Conservation (phyloP, 2,329 filamentous ascomycete genomes). For the Microdochium nivale region DNA sequence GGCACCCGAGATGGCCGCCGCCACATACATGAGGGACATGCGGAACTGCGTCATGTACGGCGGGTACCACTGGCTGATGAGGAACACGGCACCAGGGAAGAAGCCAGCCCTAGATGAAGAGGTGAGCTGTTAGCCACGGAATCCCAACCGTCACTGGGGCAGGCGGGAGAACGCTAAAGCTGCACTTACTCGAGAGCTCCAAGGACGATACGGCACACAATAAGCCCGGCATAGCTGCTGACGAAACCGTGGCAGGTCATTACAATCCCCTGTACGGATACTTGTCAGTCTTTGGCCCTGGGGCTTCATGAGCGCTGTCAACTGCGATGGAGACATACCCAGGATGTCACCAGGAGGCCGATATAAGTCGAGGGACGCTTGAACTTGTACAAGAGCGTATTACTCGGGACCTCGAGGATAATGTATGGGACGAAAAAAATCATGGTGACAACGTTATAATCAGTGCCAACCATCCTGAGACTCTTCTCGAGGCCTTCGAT, state of each 20-base stretch:
- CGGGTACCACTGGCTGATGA: slow-evolving; percentile 24
- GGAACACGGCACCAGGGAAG: slow-evolving; percentile 22
- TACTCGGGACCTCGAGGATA: too few relatives aligned
- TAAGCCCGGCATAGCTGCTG: slow-evolving; percentile 14
- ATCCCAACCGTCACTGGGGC: too few relatives aligned
- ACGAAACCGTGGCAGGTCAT: slow-evolving; percentile 18
- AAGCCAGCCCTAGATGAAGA: too few relatives aligned
- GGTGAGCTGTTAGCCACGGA: too few relatives aligned
- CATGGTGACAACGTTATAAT: slow-evolving; percentile 16
- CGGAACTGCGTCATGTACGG: slow-evolving; percentile 20
- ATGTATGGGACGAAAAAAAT: slow-evolving; percentile 24
- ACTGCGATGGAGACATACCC: too few relatives aligned
- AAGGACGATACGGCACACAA: slow-evolving; percentile 19
- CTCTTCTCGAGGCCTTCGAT: slow-evolving; percentile 21
- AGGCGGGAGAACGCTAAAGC: too few relatives aligned
- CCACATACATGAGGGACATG: slow-evolving; percentile 11
- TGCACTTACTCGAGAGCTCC: slow-evolving; percentile 27
- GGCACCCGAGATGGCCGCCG: slow-evolving; percentile 11
- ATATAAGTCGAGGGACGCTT: too few relatives aligned
- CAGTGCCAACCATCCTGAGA: slow-evolving; percentile 16
- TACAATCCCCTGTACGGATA: slow-evolving; percentile 5
- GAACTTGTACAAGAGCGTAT: too few relatives aligned
- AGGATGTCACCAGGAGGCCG: too few relatives aligned
- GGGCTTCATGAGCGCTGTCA: background rate
- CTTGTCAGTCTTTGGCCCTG: too few relatives aligned